Evolutionary conservation across 495 filamentous ascomycete species (phyloP).

Genomic region (Penicillium bovifimosum): DNA sequence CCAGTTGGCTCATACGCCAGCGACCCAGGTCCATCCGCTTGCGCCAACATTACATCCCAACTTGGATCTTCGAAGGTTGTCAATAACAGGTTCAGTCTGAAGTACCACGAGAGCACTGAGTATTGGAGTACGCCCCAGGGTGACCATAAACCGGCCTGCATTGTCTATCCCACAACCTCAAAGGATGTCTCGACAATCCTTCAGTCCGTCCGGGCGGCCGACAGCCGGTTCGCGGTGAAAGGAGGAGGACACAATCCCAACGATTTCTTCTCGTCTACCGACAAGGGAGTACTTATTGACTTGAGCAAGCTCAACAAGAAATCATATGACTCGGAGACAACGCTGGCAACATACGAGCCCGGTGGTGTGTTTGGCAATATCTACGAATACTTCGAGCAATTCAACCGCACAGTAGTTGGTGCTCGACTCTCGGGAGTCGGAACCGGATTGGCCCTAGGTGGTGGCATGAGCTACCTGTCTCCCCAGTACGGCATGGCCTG

Average conservation of each 20-base stretch:
- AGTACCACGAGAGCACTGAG: conserved; percentile 21
- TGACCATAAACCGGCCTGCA: conserved; percentile 28
- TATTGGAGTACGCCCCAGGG: conserved; percentile 45
- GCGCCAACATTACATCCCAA: conserved; percentile 19
- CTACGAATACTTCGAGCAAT: conserved; percentile 27
- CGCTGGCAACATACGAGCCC: conserved; percentile 28
- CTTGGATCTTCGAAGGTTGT: conserved; percentile 20
- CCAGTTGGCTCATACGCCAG: conserved; percentile 7
- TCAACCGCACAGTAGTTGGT: conserved; percentile 30
- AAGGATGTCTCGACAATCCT: conserved; percentile 26
- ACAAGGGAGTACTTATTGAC: conserved; percentile 42
- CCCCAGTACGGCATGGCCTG: conserved; percentile 34
- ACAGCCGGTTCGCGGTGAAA: conserved; percentile 42
- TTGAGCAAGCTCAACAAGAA: conserved; percentile 25
- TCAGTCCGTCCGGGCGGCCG: conserved; percentile 19
- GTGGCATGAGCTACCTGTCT: conserved; percentile 34
- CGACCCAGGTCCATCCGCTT: conserved; percentile 15
- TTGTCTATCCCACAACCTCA: conserved; percentile 24
- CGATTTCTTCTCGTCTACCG: conserved; percentile 33
- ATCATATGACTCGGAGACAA: conserved; percentile 27
- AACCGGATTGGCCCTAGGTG: conserved; percentile 30
- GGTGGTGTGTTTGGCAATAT: conserved; percentile 30
- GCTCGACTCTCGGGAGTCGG: conserved; percentile 29
- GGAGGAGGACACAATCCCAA: conserved; percentile 44
- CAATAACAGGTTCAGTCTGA: conserved; percentile 10